Base-by-base conservation (phyloP, 495 filamentous ascomycete species). In the Xylaria longipes region DNA sequence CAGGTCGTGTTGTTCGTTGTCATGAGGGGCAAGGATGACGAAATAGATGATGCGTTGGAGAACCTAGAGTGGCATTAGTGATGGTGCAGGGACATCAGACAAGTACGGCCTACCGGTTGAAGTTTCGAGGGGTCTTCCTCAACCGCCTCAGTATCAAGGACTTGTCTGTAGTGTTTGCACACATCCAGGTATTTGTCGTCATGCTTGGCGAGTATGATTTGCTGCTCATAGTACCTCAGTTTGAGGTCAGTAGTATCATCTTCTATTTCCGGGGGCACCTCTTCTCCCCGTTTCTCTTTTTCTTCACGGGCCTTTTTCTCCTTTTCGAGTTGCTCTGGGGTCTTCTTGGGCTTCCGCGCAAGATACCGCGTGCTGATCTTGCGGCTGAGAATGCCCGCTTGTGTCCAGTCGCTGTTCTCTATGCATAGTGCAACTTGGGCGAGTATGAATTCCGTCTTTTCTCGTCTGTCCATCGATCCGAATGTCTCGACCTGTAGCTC, bases 401-500 rank as follows among this genome's bases (percentile, higher is more conserved):
- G 96, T 68, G 91, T 96, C 93, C 94, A 99, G 81, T 99, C 96
- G 43, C 91, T 92, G 70, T 91, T 94, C 83, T 98, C 93, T 78
- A 99, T 98, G 85, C 96, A 98, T 63, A 98, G 85, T 15, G 90
- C 89, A 61, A 99, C 95, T 82, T 99, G 96, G 77, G 95, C 93
- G 61, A 99, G 87, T 74, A 99, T 98, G 79, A 99, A 98, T 75
- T 98, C 96, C 15, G 93, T 95, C 91, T 99, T 99, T 80, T 99
- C 96, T 71, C 97, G 90, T 74, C 95, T 87, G 56, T 93, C 91
- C 96, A 99, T 99, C 48, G 96, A 98, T 25, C 96, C 96, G 76
- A 99, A 99, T 1, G 96, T 99, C 86, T 99, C 96, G 22, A 99
- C 96, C 80, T 99, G 96, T 68, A 99, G 87, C 84, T 99, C 96